Base-by-base conservation (phyloP, 1,139 yeast species). In the Candida sp. region DNA sequence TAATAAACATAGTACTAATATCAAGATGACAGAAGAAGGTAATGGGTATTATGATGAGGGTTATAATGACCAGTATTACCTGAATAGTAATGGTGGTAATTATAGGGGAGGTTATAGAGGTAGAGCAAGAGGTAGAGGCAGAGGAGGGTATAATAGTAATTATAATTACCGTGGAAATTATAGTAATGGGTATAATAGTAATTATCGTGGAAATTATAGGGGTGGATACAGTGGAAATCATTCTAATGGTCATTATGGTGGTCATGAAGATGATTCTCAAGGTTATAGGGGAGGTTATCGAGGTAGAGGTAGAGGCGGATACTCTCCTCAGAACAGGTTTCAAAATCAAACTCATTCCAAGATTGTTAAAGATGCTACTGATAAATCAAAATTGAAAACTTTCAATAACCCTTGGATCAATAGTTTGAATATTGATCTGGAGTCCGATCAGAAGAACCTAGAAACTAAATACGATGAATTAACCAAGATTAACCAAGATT, bases 371-470 rank as follows among this genome's bases (percentile, higher is more conserved):
- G 38, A 23, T 11, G 29, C 7, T 25, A 32, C 43, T 15, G 41
- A 44, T 34, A 51, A 45, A 15, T n/a, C 7, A 12, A 47, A 50
- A 30, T 42, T 45, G 21, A 53, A 53, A 35, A 57, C 55, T 30
- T 60, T 64, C 32, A 50, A 52, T 9, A 57, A 55, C 40, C 68
- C 68, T 1, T 65, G 70, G 70, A 57, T 64, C 12, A 48, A 56
- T 12, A 54, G 62, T 9, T 48, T 65, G 41, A 54, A 52, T 9
- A 54, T 64, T 19, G 49, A 55, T 19, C 64, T 60, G 42, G 57
- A 54, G 32, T 39, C 51, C n/a, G 50, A 55, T 3, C 62, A 57
- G 30, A 47, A 46, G 11, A 48, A 51, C 7, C 43, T 65, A 22
- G 66, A 64, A 36, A 40, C 50, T 8, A 46, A 50, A 22, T 53